Evolutionary conservation across 257 asterid genomes (phyloP), one percentile per base, ranked within the genome.

Genomic region (Avicennia marina): DNA sequence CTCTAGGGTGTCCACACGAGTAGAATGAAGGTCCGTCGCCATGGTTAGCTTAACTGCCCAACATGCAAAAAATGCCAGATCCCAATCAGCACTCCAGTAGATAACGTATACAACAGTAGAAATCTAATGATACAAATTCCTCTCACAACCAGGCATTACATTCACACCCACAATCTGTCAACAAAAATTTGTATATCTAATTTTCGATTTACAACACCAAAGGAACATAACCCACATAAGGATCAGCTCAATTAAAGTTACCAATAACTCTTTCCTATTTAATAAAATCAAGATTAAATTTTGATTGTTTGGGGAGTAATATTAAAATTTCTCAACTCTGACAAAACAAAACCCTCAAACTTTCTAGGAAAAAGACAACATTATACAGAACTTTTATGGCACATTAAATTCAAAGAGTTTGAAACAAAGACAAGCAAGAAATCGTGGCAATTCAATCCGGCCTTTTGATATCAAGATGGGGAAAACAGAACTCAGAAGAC

Each of bases 1-100:
- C 44, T 32, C 60, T 1, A n/a, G 8, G 0, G 84, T 80, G 70
- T 86, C 94, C n/a, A 82, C 66, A 22, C 98, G 89, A 42, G 89
- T 72, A 58, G 58, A 83, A 46, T 70, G 76, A 67, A 63, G 78
- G 60, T 36, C 65, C 22, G 80, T 80, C 85, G 73, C 84, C 98
- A 88, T 91, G 69, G n/a, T n/a, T n/a, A n/a, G n/a, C n/a, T n/a
- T n/a, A n/a, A n/a, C n/a, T n/a, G n/a, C n/a, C n/a, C n/a, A n/a
- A n/a, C n/a, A n/a, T n/a, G n/a, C n/a, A n/a, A n/a, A n/a, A n/a
- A n/a, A n/a, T n/a, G n/a, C n/a, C n/a, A n/a, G n/a, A n/a, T n/a
- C n/a, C n/a, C n/a, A n/a, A n/a, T n/a, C n/a, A n/a, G n/a, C n/a
- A n/a, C n/a, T n/a, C n/a, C n/a, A n/a, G n/a, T n/a, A n/a, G n/a